These are phyloP conservation scores for Amylostereum areolatum DNA, from an alignment of 1,284 basidiomycete species.

Conservation along the genomic window DNA sequence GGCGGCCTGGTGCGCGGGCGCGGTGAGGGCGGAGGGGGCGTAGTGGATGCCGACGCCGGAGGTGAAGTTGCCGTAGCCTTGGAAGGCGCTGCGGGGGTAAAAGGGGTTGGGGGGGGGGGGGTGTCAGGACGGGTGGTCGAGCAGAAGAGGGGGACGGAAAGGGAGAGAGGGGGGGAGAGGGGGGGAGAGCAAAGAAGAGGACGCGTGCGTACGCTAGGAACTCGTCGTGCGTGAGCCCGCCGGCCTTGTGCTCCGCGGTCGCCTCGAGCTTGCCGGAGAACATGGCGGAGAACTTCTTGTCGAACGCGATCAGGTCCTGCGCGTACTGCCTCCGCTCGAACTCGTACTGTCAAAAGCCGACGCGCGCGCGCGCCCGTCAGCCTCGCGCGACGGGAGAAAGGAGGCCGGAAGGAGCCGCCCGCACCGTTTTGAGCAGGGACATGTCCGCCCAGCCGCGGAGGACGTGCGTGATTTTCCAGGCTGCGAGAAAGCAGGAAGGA, in stretches of 20 bases:
- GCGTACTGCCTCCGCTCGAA: conserved; percentile 69
- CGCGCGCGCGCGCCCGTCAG: too few species aligned
- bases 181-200: conserved; percentile 52
- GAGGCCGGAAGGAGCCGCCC: conserved; percentile 11
- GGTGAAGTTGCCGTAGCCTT: conserved; percentile 52
- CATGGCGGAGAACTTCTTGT: conserved; percentile 66
- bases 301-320: conserved; percentile 77
- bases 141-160: not conserved
- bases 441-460: conserved; percentile 63
- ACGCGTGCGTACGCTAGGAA: conserved; percentile 60
- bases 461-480: conserved; percentile 75
- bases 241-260: conserved; percentile 48
- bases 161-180: not conserved
- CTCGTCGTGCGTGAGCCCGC: conserved; percentile 64
- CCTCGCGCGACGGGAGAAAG: not conserved
- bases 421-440: conserved; percentile 65
- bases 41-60: conserved; percentile 67
- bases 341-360: conserved; percentile 56
- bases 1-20: conserved; percentile 34
- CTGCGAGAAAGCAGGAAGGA: conserved; percentile 22
- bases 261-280: conserved; percentile 74
- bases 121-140: not conserved
- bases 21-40: conserved; percentile 44
- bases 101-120: not conserved
- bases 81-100: conserved; percentile 48